Evolutionary conservation across 768 basidiomycete species (phyloP).

Genomic region (Rhizopogon vinicolor): DNA sequence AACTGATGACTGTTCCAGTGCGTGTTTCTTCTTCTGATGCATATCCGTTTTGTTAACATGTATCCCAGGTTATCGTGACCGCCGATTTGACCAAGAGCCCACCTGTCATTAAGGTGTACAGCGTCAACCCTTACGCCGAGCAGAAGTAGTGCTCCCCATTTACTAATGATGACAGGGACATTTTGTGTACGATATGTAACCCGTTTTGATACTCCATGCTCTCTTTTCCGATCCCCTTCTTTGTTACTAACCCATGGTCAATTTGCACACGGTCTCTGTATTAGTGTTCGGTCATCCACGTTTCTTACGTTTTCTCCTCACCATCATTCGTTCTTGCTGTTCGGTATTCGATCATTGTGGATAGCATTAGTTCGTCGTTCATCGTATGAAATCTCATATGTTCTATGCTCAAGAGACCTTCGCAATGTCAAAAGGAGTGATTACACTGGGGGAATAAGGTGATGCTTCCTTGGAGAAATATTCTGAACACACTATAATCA

Average conservation of each 20-base stretch:
- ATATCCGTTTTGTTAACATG: constrained; percentile 4
- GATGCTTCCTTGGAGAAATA: too few relatives aligned
- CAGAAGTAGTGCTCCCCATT: constrained; percentile 24
- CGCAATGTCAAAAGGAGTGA: neutral
- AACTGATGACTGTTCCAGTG: constrained; percentile 91
- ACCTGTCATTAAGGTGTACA: constrained; percentile 96
- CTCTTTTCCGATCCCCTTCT: constrained; percentile 22
- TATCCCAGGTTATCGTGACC: constrained; percentile 80
- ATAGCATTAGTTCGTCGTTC: constrained; percentile 2
- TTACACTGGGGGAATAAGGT: too few relatives aligned
- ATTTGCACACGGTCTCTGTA: constrained; percentile 23
- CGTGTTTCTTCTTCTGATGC: constrained; percentile 24
- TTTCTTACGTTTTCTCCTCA: constrained; percentile 14
- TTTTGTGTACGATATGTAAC: constrained; percentile 24
- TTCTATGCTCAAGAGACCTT: neutral
- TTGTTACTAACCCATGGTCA: constrained; percentile 24
- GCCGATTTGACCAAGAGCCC: constrained; percentile 95
- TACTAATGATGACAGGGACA: neutral
- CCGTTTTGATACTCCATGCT: constrained; percentile 17
- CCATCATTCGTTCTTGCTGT: neutral
- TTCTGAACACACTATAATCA: too few relatives aligned
- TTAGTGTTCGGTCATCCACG: constrained; percentile 19
- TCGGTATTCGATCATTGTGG: neutral
- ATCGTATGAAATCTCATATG: constrained; percentile 1
- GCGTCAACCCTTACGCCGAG: constrained; percentile 85